These are phyloP conservation scores for Acacia pycnantha DNA, from an alignment of 331 rosid species.

Conservation along the genomic window DNA sequence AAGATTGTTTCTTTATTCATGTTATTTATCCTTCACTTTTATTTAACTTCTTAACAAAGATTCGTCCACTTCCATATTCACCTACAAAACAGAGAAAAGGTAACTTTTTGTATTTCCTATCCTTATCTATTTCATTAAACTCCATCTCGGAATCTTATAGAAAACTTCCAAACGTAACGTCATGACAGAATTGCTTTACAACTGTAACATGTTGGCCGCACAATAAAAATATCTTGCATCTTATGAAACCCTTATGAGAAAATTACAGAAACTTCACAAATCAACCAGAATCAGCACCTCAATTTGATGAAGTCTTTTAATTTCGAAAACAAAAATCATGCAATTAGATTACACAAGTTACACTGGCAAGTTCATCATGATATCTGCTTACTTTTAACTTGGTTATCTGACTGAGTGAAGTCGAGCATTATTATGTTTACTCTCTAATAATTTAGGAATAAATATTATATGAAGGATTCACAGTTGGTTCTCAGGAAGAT, in stretches of 20 bases:
- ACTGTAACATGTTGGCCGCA: neutral
- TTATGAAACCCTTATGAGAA: neutral
- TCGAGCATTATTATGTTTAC: too few species aligned
- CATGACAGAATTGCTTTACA: neutral
- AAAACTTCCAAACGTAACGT: neutral
- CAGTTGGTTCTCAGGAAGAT: neutral
- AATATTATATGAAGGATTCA: neutral
- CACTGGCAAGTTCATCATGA: neutral
- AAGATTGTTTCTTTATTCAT: neutral
- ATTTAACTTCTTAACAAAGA: neutral
- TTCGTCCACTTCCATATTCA: neutral
- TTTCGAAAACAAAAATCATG: neutral
- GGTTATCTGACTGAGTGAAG: too few species aligned
- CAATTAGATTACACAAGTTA: neutral
- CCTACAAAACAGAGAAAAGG: neutral
- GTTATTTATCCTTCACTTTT: neutral
- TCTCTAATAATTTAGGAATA: neutral
- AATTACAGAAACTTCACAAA: neutral
- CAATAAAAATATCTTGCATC: neutral
- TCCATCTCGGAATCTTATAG: neutral
- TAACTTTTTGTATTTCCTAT: neutral
- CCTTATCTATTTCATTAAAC: neutral
- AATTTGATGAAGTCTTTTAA: neutral
- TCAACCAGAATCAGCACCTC: neutral
- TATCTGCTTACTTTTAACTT: neutral